Conservation (phyloP, 2,329 filamentous ascomycete genomes). For the Neonectria coccinea region DNA sequence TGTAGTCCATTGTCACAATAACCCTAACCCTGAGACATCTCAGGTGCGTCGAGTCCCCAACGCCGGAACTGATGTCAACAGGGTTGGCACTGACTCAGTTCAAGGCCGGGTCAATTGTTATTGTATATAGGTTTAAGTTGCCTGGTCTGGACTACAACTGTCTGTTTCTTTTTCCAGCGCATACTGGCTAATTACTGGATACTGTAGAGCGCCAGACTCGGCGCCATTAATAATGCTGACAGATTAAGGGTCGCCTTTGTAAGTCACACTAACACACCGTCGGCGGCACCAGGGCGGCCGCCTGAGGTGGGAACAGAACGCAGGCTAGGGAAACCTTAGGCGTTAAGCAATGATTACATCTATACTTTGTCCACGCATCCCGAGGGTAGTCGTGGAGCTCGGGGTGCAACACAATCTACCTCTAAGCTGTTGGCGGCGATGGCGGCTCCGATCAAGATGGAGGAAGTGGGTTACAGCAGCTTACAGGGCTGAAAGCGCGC, state of each 20-base stretch:
- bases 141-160: neutral
- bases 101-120: neutral
- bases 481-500: conserved; percentile 15
- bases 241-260: neutral
- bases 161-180: neutral
- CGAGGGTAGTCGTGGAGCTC: neutral
- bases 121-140: too few relatives aligned
- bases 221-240: conserved; percentile 8
- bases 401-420: conserved; percentile 1
- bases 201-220: neutral
- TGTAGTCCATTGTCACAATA: neutral
- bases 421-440: conserved; percentile 5
- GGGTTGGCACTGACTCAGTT: neutral
- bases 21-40: neutral
- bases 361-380: conserved; percentile 16
- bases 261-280: neutral
- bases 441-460: neutral
- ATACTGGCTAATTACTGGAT: too few relatives aligned
- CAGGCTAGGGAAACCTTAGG: conserved; percentile 14
- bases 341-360: conserved; percentile 29
- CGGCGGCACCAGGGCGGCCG: conserved; percentile 10
- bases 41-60: too few relatives aligned
- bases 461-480: conserved; percentile 7
- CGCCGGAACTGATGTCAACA: too few relatives aligned
- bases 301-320: conserved; percentile 5